Percentiles rank a stretch among this genome's conserved stretches.
These are phyloP conservation scores for Pichia sp. DNA, from an alignment of 1,139 yeast species.

Conservation along the genomic window DNA sequence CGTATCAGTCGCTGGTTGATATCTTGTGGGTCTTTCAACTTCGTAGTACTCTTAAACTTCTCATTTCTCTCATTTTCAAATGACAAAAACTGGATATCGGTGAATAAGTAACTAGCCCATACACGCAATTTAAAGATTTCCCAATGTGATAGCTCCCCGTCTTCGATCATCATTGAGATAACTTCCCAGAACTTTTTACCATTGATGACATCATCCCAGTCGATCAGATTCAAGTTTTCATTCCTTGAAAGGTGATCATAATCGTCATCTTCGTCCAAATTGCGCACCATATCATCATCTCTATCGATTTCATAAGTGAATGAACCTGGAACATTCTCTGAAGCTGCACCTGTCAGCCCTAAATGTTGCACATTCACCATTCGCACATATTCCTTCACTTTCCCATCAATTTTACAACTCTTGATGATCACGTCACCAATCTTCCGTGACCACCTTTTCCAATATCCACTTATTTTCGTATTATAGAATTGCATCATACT, in stretches of 20 bases:
- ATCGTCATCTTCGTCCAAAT: conserved; percentile 1
- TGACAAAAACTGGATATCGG: conserved; percentile 26
- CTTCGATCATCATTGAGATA: conserved; percentile 11
- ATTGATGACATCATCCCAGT: conserved; percentile 9
- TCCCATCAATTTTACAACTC: conserved; percentile 7
- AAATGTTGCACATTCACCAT: too few relatives aligned
- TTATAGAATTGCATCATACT: conserved; percentile 44
- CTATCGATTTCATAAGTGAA: neutral
- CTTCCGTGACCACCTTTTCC: conserved; percentile 68
- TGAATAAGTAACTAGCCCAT: conserved; percentile 24
- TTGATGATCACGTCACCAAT: conserved; percentile 5
- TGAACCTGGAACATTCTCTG: too few relatives aligned
- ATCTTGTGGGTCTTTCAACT: conserved; percentile 3
- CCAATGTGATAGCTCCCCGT: conserved; percentile 17
- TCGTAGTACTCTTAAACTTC: conserved; percentile 8
- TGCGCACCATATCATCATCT: neutral
- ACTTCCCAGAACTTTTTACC: conserved; percentile 19
- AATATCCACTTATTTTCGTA: conserved; percentile 71
- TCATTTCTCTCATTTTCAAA: conserved; percentile 22
- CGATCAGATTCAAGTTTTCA: conserved; percentile 1
- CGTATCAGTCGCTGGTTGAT: conserved; percentile 16
- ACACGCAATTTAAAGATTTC: conserved; percentile 25
- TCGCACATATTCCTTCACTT: conserved; percentile 2
- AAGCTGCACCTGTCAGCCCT: too few relatives aligned
- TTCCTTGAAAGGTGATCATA: neutral